These are phyloP conservation scores for Peribolospora baueri DNA, from an alignment of 768 basidiomycete genomes.

Conservation along the genomic window DNA sequence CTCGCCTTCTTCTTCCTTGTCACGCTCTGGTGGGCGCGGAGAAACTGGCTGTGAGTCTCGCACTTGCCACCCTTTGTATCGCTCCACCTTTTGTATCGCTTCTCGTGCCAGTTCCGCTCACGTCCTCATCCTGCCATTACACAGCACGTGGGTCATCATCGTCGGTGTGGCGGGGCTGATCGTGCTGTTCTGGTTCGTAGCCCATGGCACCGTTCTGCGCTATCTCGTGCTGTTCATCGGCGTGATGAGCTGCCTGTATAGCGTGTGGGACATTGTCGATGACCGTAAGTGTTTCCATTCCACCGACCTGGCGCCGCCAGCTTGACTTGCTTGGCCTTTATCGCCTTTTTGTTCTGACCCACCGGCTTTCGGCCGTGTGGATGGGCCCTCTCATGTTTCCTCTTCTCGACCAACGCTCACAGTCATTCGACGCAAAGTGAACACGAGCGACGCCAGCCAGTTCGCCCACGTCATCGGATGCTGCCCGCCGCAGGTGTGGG, in stretches of 20 bases:
- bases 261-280: slow-evolving; percentile 61
- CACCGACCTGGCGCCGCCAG: slow-evolving; percentile 15
- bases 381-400: slow-evolving; percentile 27
- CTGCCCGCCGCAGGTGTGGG: slow-evolving; percentile 28
- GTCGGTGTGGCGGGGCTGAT: slow-evolving; percentile 55
- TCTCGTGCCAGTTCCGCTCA: neutral
- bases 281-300: too few species aligned
- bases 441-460: slow-evolving; percentile 62
- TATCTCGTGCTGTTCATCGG: slow-evolving; percentile 32
- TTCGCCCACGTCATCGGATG: slow-evolving; percentile 37
- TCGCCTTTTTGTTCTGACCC: neutral
- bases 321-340: neutral
- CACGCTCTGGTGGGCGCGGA: slow-evolving; percentile 42
- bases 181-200: slow-evolving; percentile 40
- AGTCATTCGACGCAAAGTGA: slow-evolving; percentile 25
- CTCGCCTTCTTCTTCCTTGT: slow-evolving; percentile 66
- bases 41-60: slow-evolving; percentile 38
- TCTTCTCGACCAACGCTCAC: neutral
- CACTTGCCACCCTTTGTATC: neutral
- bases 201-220: slow-evolving; percentile 43
- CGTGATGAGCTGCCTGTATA: slow-evolving; percentile 9
- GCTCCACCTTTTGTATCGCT: neutral
- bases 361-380: slow-evolving; percentile 49
- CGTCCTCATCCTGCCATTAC: neutral
- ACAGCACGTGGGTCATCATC: slow-evolving; percentile 54